phyloP scores from a whole-genome alignment of 306 rosid genomes.

The Astragalus membranaceus region DNA sequence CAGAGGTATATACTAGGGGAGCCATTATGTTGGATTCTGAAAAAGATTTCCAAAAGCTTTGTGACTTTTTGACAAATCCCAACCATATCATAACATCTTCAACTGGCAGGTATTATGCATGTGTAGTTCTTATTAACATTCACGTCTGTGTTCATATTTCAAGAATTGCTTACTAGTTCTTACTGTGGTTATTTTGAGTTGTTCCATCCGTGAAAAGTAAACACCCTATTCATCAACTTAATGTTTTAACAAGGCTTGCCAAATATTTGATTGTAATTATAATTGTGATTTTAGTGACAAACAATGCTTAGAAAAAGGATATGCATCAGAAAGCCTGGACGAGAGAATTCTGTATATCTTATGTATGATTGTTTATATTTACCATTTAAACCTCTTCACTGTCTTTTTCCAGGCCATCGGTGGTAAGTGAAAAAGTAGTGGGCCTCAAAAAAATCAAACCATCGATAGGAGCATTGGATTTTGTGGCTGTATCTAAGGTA shows the following conservation, averaged over 20 bases:
- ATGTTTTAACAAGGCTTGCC: not conserved
- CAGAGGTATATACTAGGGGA: no score
- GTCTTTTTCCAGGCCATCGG: slow-evolving; percentile 99
- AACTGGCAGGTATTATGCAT: slow-evolving; percentile 51
- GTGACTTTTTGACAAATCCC: slow-evolving; percentile 50
- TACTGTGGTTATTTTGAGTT: not conserved
- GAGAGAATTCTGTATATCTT: no score
- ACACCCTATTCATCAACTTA: not conserved
- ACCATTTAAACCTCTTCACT: no score
- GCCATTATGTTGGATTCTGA: no score
- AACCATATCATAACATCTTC: slow-evolving; percentile 50
- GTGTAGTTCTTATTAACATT: not conserved
- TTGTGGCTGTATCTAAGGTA: slow-evolving; percentile 41
- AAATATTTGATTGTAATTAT: no score
- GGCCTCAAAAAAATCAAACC: slow-evolving; percentile 29
- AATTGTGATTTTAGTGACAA: no score
- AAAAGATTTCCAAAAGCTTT: slow-evolving; percentile 26
- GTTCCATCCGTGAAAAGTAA: not conserved
- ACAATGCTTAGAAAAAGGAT: no score
- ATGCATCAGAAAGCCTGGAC: no score
- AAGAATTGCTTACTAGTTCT: not conserved
- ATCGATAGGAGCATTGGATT: slow-evolving; percentile 30
- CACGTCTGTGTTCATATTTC: not conserved
- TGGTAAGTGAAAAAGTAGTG: slow-evolving; percentile 32
- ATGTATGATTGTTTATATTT: no score